Evolutionary conservation across 1,139 yeast species (phyloP).

Genomic region (Williopsis jadinii): DNA sequence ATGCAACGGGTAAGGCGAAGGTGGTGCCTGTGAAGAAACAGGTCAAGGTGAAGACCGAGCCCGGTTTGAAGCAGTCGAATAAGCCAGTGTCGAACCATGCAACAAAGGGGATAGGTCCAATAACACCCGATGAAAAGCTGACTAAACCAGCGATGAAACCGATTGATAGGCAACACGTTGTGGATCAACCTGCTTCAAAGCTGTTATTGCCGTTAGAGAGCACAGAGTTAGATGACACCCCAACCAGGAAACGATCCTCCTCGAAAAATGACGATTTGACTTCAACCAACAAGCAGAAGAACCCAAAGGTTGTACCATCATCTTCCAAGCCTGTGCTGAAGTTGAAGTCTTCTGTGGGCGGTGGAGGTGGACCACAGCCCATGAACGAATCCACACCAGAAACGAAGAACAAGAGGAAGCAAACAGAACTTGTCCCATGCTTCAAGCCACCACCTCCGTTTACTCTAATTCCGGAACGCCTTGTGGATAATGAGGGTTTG

Average conservation of each 20-base stretch:
- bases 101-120: conserved; percentile 2
- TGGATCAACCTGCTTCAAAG: conserved; percentile 13
- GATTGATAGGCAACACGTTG: conserved; percentile 3
- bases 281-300: neutral
- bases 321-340: neutral
- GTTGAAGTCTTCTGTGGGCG: too few relatives aligned
- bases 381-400: neutral
- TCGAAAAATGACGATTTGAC: neutral
- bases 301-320: neutral
- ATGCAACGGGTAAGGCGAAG: neutral
- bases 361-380: too few relatives aligned
- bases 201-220: conserved; percentile 15
- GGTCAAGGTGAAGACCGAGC: conserved; percentile 15
- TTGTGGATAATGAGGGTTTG: conserved; percentile 2
- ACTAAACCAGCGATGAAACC: conserved; percentile 7
- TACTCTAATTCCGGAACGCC: conserved; percentile 2
- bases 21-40: conserved; percentile 8
- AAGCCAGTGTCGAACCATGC: too few relatives aligned
- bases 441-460: conserved; percentile 10
- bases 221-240: conserved; percentile 10
- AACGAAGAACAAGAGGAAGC: neutral
- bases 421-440: neutral
- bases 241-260: conserved; percentile 17
- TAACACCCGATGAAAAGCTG: conserved; percentile 7
- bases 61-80: conserved; percentile 1